Evolutionary conservation across 768 basidiomycete species (phyloP), one percentile per base, ranked within the genome.

Genomic region (Amanita pallidorosea): DNA sequence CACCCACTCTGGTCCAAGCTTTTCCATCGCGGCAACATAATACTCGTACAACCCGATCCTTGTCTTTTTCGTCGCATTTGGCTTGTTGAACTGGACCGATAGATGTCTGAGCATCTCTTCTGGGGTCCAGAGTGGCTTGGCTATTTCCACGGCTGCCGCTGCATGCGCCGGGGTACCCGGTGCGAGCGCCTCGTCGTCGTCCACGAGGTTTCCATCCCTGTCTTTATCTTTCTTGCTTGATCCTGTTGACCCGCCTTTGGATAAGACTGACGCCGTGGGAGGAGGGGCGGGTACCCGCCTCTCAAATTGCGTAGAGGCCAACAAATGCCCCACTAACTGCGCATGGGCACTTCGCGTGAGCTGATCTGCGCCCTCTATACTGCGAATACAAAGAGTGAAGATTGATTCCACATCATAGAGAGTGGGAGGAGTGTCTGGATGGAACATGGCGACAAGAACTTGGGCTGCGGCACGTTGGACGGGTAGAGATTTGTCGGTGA

Each of bases 11-110:
- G 83, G 54, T 0, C 94, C 95, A 7, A 98, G 80, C 8, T 76
- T 73, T 4, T 74, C 77, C 55, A 98, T 73, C 2, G 95, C 65
- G 0, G 87, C 79, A 5, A 82, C 75, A 59, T 97, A 96, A 57
- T 90, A 83, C 55, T 96, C 90, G 61, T 96, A 84, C 20, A 98
- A 77, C 6, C 90, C 92, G 31, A 91, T 83, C 18, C 88, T 79
- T 2, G 79, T 78, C 64, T 83, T 83, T 35, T 87, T 80, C 1
- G 85, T 73, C 0, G 77, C 59, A 34, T 78, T 72, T 1, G 79
- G 67, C 61, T 84, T 88, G 70, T 90, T 95, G 69, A 91, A 89
- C 25, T 85, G 84, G 0, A 65, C 64, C 0, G 92, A 91, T 3
- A 98, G 74, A 47, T 81, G 80, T n/a, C 62, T 63, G 8, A 97